Evolutionary conservation across 805 yeast species (phyloP), one percentile per base, ranked within the genome.

Genomic region (Lipomyces orientalis): DNA sequence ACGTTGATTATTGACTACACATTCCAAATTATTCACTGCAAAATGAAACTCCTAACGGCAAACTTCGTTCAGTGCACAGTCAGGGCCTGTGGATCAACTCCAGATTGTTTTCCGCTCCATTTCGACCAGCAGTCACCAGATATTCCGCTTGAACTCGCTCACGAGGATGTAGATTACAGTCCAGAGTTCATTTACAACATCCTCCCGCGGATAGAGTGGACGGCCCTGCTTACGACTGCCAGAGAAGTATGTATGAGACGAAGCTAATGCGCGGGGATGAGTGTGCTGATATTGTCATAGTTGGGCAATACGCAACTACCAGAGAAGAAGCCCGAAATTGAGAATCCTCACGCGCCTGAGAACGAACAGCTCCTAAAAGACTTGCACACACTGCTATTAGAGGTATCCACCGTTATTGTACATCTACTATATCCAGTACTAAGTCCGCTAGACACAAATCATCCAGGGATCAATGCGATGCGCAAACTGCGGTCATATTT

Each of bases 51-150:
- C 75, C 81, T 95, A 34, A 94, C 99, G n/a, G 91, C 98, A 12
- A 95, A 95, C 79, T 95, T 95, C 79, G 97, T 95, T 70, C 92
- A 90, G 77, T 95, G 99, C 79, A 93, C 98, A 0, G 90, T 92
- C 69, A 88, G 89, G 75, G 75, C 87, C 1, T 95, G 99, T 76
- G 92, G 89, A 57, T 80, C 87, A 14, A 85, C 94, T 5, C 85
- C 86, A 14, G 86, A 87, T 5, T 87, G 96, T 22, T 95, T 93
- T 76, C 99, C 99, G 1, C 83, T 95, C 65, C 82, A 83, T 68
- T 94, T 84, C 76, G 85, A 86, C 29, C 83, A 83, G 64, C 72
- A 69, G 52, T 37, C 65, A 16, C 60, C 54, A 16, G 72, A 62
- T 51, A 35, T 66, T 43, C 73, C 71, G 37, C 89, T 95, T 74